phyloP scores from a whole-genome alignment of 352 stramenopile genomes.

The Globisporangium heterothallicum region DNA sequence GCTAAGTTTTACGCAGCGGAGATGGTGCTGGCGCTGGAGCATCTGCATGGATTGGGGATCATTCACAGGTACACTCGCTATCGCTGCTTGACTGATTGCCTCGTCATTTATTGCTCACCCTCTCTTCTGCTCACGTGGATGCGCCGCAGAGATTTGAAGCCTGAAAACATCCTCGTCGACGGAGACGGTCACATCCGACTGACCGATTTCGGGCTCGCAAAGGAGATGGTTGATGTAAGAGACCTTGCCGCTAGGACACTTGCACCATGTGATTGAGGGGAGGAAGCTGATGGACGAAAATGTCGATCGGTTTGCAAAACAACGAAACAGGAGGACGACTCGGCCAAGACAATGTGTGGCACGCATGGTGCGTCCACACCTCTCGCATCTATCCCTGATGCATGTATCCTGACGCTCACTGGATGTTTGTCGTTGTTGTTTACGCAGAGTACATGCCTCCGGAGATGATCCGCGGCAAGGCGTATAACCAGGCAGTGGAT shows the following conservation, averaged over 20 bases:
- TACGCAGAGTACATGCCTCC: slow-evolving; percentile 80
- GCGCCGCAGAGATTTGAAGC: slow-evolving; percentile 62
- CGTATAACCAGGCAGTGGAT: slow-evolving; percentile 84
- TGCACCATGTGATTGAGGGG: not conserved
- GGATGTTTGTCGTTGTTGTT: not conserved
- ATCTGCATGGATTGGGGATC: slow-evolving; percentile 70
- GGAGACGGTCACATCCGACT: slow-evolving; percentile 77
- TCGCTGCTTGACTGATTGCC: not conserved
- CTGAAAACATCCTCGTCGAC: slow-evolving; percentile 80
- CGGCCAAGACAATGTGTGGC: slow-evolving; percentile 77
- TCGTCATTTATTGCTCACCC: not conserved
- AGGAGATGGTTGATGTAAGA: slow-evolving; percentile 66
- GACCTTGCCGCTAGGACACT: not conserved
- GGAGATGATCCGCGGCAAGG: slow-evolving; percentile 81
- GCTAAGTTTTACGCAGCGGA: slow-evolving; percentile 81
- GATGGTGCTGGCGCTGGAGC: slow-evolving; percentile 77
- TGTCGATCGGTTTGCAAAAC: slow-evolving; percentile 3
- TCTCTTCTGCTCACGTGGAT: slow-evolving; percentile 8
- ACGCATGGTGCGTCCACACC: slow-evolving; percentile 49
- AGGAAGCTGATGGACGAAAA: slow-evolving; percentile 7
- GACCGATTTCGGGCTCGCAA: slow-evolving; percentile 83
- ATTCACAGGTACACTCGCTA: slow-evolving; percentile 52
- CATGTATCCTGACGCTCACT: slow-evolving; percentile 1
- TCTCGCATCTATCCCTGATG: too few species aligned
- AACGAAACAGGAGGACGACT: slow-evolving; percentile 55